Conservation (phyloP, 164 flowering plant species). For the Aristolochia contorta region DNA sequence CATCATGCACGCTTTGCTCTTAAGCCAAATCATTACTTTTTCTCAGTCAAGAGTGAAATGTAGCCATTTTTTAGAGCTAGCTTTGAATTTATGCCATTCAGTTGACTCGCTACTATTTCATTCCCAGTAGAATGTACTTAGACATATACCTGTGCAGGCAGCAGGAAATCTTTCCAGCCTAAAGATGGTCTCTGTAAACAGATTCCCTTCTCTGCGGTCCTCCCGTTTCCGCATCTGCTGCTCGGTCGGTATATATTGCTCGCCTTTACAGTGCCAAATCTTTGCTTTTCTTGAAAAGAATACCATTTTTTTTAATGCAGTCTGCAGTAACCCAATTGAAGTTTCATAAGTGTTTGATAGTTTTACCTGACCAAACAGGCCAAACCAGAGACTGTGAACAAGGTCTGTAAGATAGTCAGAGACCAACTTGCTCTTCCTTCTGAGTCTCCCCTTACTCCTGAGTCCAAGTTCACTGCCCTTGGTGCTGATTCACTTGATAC, state of each 20-base stretch:
- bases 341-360: background rate
- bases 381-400: constrained; percentile 36
- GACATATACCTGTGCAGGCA: background rate
- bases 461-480: constrained; percentile 32
- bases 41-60: no score
- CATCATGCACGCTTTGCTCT: no score
- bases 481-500: constrained; percentile 59
- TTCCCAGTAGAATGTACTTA: background rate
- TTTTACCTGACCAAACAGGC: constrained; percentile 22
- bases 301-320: background rate
- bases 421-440: constrained; percentile 34
- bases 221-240: background rate
- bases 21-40: no score
- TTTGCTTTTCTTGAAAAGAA: background rate
- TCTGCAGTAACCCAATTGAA: no score
- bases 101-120: background rate
- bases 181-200: background rate
- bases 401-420: constrained; percentile 39
- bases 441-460: constrained; percentile 23
- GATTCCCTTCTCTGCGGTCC: constrained; percentile 1
- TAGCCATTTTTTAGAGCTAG: background rate
- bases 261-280: background rate
- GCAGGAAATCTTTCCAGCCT: background rate
- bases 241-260: background rate
- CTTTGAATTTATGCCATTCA: background rate